Evolutionary conservation across 768 basidiomycete genomes (phyloP).

Genomic region (Calvatia gigantea): DNA sequence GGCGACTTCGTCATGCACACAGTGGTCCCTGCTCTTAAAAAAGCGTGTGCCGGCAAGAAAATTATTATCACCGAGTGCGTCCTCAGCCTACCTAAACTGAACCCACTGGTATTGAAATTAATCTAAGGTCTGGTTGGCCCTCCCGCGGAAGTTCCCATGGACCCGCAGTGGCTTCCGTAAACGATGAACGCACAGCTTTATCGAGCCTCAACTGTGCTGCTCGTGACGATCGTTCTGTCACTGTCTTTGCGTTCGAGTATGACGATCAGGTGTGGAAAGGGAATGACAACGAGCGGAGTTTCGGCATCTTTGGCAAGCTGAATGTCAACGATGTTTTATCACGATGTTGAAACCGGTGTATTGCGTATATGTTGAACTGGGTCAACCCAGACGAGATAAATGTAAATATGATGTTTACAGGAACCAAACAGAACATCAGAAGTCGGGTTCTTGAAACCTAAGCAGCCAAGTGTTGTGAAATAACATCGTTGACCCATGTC

Average conservation of each 20-base stretch:
- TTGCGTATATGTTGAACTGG: too few relatives aligned
- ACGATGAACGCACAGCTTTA: conserved; percentile 31
- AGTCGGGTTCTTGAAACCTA: too few relatives aligned
- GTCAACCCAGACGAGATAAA: too few relatives aligned
- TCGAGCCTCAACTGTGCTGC: conserved; percentile 31
- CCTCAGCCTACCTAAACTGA: too few relatives aligned
- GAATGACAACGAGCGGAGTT: conserved; percentile 35
- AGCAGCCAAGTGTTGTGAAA: too few relatives aligned
- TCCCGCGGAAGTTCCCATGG: conserved; percentile 29
- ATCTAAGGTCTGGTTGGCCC: conserved; percentile 39
- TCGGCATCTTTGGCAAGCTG: conserved; percentile 33
- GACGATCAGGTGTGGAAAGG: conserved; percentile 36
- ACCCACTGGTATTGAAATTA: too few relatives aligned
- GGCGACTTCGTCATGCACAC: conserved; percentile 36
- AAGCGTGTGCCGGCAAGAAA: conserved; percentile 34
- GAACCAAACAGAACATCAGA: too few relatives aligned
- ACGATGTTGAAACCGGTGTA: too few relatives aligned
- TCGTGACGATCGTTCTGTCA: conserved; percentile 25
- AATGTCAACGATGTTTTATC: conserved; percentile 22
- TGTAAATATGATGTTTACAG: too few relatives aligned
- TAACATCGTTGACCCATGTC: too few relatives aligned
- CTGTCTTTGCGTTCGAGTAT: conserved; percentile 34
- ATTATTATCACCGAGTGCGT: conserved; percentile 33
- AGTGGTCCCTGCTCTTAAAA: conserved; percentile 31
- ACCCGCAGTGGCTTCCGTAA: conserved; percentile 26